phyloP scores from a whole-genome alignment of 176 grass and related monocot genomes.

The barley (Hordeum vulgare) region MorexV3_pseudomolecules_assembly NC_058518.1:112838205-112838704 shows the following conservation, averaged over 20 bases:
- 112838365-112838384: constrained; percentile 86
- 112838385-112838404: constrained; percentile 69
- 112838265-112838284: not conserved
- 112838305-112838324: too few species aligned
- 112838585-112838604: not conserved
- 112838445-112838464: constrained; percentile 44
- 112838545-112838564: not conserved
- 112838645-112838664: constrained; percentile 74
- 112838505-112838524: constrained; percentile 42
- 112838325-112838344: not conserved
- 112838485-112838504: constrained; percentile 74
- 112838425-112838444: constrained; percentile 71
- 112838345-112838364: constrained; percentile 65
- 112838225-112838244: not conserved
- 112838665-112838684: constrained; percentile 67
- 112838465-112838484: constrained; percentile 35
- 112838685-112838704: constrained; percentile 56
- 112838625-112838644: constrained; percentile 40
- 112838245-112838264: constrained; percentile 6
- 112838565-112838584: not conserved
- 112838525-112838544: constrained; percentile 62
- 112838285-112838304: not conserved
- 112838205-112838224: not conserved
- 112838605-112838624: not conserved
- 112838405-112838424: constrained; percentile 69